Conservation (phyloP, 192 early-diverging fungal species). For the Podila epigama region DNA sequence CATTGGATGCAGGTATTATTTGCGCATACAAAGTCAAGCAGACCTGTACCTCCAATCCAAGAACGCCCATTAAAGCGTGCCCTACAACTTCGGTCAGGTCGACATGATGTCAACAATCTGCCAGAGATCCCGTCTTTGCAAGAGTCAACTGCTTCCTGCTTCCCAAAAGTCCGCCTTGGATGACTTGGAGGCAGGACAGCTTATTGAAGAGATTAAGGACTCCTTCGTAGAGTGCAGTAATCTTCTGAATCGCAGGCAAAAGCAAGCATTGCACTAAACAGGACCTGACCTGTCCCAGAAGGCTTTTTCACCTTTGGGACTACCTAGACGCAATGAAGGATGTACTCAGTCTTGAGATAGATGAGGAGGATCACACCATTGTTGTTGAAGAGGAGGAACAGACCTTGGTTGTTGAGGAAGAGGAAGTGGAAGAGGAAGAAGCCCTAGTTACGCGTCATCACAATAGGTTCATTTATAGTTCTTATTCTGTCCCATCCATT, state of each 20-base stretch:
- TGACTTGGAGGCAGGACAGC: background rate
- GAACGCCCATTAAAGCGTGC: background rate
- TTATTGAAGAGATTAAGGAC: background rate
- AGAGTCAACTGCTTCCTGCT: background rate
- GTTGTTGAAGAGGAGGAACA: background rate
- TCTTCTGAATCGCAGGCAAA: conserved; percentile 2
- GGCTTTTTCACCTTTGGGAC: background rate
- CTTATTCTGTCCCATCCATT: too few species aligned
- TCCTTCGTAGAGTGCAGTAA: background rate
- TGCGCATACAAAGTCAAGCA: conserved; percentile 1
- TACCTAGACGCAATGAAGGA: conserved; percentile 3
- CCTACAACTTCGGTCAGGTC: background rate
- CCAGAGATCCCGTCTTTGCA: background rate
- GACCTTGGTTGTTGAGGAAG: too few species aligned
- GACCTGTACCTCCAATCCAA: background rate
- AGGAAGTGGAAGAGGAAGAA: too few species aligned
- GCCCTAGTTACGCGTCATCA: too few species aligned
- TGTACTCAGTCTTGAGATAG: background rate
- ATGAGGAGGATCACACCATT: background rate
- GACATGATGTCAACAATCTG: background rate
- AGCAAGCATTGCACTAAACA: background rate
- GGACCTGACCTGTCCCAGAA: background rate
- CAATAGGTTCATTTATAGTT: too few species aligned
- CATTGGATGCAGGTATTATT: background rate
- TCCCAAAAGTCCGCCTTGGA: background rate